Percentiles rank a stretch among this genome's conserved stretches.
These are phyloP conservation scores for Penicillium flavigenum DNA, from an alignment of 495 filamentous ascomycete species.

Conservation along the genomic window DNA sequence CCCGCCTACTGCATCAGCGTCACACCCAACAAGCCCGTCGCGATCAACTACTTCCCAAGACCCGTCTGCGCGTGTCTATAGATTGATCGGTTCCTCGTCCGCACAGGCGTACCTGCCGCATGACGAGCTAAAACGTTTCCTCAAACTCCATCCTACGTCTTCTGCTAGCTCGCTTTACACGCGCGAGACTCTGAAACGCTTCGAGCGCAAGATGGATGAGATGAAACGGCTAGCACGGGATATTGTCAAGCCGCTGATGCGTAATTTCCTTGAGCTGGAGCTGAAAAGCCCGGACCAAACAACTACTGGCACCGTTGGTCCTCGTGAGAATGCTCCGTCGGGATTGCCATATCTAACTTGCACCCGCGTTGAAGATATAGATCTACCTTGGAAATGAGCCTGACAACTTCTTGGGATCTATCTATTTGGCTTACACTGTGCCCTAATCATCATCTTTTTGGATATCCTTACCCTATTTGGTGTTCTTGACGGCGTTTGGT, in stretches of 20 bases:
- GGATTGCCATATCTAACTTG: conserved; percentile 76
- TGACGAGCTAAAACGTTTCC: conserved; percentile 84
- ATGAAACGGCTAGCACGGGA: conserved; percentile 79
- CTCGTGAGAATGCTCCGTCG: conserved; percentile 23
- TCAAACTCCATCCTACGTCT: conserved; percentile 60
- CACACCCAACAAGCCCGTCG: conserved; percentile 22
- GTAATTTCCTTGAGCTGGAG: conserved; percentile 77
- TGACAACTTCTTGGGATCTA: not conserved
- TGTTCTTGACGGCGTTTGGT: conserved; percentile 3
- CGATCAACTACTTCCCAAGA: conserved; percentile 25
- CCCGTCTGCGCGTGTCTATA: conserved; percentile 64
- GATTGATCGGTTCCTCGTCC: conserved; percentile 61
- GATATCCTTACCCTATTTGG: conserved; percentile 2
- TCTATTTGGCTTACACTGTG: not conserved
- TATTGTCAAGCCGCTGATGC: conserved; percentile 81
- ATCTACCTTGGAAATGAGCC: conserved; percentile 70
- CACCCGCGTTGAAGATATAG: conserved; percentile 69
- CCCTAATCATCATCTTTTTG: not conserved
- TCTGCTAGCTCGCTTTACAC: conserved; percentile 61
- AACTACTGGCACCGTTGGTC: not conserved
- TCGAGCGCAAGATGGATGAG: conserved; percentile 84
- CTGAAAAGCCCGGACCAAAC: conserved; percentile 42
- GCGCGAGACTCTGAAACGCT: conserved; percentile 73
- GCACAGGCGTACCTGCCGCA: conserved; percentile 68
- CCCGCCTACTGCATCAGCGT: conserved; percentile 28